Percentiles rank a stretch among this genome's conserved stretches.
These are phyloP conservation scores for Themeda triandra DNA, from an alignment of 176 grass and related monocot genomes.

Conservation along the genomic window DNA sequence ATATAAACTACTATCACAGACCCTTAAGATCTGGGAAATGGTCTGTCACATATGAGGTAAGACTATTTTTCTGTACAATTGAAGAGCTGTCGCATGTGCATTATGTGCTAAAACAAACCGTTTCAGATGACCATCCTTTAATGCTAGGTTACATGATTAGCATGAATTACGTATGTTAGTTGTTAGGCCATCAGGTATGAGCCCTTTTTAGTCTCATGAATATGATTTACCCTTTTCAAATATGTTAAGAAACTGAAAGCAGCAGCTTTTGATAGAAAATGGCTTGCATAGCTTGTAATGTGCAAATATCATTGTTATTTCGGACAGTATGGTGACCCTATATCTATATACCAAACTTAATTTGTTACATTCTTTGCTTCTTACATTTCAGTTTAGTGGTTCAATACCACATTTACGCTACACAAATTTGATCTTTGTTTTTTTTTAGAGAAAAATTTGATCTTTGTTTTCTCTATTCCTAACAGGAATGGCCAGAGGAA, in stretches of 20 bases:
- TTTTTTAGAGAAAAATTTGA: too few species aligned
- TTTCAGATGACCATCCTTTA: neutral
- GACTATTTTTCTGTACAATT: constrained; percentile 14
- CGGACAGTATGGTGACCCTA: neutral
- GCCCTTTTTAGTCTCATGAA: neutral
- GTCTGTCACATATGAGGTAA: constrained; percentile 90
- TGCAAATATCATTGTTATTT: neutral
- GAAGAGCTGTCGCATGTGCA: neutral
- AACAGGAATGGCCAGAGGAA: constrained; percentile 76
- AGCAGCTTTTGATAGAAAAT: neutral
- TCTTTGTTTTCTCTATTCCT: neutral
- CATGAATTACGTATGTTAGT: neutral
- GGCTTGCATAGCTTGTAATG: neutral
- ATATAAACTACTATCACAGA: constrained; percentile 88
- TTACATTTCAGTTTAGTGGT: neutral
- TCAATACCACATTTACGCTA: neutral
- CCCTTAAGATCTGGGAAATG: constrained; percentile 83
- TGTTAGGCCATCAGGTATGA: neutral
- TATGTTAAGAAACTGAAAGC: neutral
- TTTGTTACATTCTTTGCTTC: neutral
- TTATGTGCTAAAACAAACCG: neutral
- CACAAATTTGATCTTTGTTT: constrained; percentile 18
- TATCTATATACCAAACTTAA: neutral
- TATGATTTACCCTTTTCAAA: neutral
- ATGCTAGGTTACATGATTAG: neutral